Conservation (phyloP, 495 filamentous ascomycete species). For the Chaetomium cochliodes region DNA sequence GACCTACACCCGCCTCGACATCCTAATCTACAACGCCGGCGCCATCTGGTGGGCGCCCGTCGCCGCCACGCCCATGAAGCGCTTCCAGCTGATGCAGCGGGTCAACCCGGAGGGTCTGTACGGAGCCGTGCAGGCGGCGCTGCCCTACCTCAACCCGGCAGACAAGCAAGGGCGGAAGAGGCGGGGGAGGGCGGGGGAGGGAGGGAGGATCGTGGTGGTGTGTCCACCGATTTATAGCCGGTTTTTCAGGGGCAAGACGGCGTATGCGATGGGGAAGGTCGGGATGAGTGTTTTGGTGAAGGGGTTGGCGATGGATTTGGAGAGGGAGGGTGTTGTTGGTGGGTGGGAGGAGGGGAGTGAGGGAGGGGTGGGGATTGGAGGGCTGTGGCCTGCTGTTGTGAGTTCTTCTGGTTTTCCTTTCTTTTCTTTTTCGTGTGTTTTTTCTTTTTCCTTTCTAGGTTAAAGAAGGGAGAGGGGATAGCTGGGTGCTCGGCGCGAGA, state of each 20-base stretch:
- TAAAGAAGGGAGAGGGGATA: background rate
- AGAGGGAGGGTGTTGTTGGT: constrained; percentile 54
- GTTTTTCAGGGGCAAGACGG: constrained; percentile 84
- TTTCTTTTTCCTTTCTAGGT: background rate
- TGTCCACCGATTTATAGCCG: constrained; percentile 81
- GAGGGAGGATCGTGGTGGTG: constrained; percentile 68
- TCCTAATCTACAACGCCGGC: constrained; percentile 78
- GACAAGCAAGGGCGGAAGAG: too few relatives aligned
- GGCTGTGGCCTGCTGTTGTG: constrained; percentile 78
- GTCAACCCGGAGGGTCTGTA: constrained; percentile 78
- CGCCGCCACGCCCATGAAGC: constrained; percentile 68
- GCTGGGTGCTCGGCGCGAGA: background rate
- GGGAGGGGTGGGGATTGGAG: constrained; percentile 68
- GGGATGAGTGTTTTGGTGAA: constrained; percentile 80
- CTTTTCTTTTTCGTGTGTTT: background rate
- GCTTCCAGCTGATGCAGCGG: constrained; percentile 79
- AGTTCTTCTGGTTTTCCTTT: constrained; percentile 30
- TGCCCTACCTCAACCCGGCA: constrained; percentile 54
- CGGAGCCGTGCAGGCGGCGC: constrained; percentile 60
- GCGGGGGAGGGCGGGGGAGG: constrained; percentile 34
- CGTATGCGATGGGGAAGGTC: constrained; percentile 84
- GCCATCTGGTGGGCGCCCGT: constrained; percentile 86
- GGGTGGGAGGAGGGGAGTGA: constrained; percentile 63
- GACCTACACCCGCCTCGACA: constrained; percentile 65
- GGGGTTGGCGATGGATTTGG: constrained; percentile 80